phyloP scores from a whole-genome alignment of 179 eudicot species.

The Nepenthes alata region DNA sequence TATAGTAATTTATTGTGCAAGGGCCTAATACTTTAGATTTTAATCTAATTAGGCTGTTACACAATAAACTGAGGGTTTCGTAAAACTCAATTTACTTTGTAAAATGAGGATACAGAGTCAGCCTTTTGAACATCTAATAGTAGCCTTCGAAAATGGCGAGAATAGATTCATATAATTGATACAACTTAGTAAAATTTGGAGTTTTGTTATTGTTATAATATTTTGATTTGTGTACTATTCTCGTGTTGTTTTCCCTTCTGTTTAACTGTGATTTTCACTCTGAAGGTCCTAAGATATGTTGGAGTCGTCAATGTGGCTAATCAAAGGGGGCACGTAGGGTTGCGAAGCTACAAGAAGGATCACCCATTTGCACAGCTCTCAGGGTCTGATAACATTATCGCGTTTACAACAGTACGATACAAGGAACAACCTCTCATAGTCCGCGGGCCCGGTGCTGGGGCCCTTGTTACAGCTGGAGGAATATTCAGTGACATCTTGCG shows the following conservation, averaged over 20 bases:
- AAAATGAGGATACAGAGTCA: too few relatives aligned
- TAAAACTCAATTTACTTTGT: too few relatives aligned
- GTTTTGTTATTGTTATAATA: too few relatives aligned
- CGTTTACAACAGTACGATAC: slow-evolving; percentile 75
- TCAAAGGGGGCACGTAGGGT: slow-evolving; percentile 51
- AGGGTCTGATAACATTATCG: slow-evolving; percentile 90
- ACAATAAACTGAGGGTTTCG: too few relatives aligned
- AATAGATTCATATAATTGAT: too few relatives aligned
- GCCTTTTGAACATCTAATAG: too few relatives aligned
- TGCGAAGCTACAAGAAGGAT: slow-evolving; percentile 76
- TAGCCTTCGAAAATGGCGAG: too few relatives aligned
- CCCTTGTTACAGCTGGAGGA: slow-evolving; percentile 93
- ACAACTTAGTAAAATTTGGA: too few relatives aligned
- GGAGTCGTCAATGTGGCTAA: slow-evolving; percentile 82
- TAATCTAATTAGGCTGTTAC: too few relatives aligned
- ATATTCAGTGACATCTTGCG: slow-evolving; percentile 86
- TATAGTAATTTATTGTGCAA: too few relatives aligned
- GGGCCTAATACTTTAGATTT: too few relatives aligned
- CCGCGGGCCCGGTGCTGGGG: slow-evolving; percentile 98
- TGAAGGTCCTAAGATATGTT: slow-evolving; percentile 84
- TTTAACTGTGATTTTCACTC: neutral
- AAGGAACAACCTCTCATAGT: slow-evolving; percentile 80
- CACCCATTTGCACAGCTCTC: slow-evolving; percentile 96
- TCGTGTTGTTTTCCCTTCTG: neutral
- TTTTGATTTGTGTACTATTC: too few relatives aligned